phyloP scores from a whole-genome alignment of 2,329 filamentous ascomycete genomes.

The Ceratocystiopsis brevicomis region DNA sequence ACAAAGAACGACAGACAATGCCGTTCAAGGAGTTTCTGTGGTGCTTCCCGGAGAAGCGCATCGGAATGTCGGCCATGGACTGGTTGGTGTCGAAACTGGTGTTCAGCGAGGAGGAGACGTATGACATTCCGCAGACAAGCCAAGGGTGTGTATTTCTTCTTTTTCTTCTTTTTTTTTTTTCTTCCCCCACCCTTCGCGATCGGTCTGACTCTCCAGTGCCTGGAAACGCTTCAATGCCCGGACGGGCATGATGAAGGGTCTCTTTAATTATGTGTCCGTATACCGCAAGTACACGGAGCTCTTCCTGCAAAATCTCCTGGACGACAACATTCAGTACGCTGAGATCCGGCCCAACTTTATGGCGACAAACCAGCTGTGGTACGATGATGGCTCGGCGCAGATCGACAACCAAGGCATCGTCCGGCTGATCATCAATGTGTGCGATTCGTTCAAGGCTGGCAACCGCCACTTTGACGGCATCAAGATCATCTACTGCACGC shows the following conservation, averaged over 20 bases:
- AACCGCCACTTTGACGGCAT: conserved; percentile 37
- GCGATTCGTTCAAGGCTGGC: conserved; percentile 25
- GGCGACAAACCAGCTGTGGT: conserved; percentile 40
- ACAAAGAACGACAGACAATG: conserved; percentile 25
- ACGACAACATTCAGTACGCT: conserved; percentile 50
- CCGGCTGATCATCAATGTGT: conserved; percentile 36
- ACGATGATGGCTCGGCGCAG: conserved; percentile 30
- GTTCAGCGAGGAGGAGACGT: conserved; percentile 40
- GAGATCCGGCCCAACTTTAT: conserved; percentile 55
- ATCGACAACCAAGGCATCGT: conserved; percentile 41
- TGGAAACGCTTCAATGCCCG: conserved; percentile 48
- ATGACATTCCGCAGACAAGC: conserved; percentile 29
- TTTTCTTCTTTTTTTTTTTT: too few species aligned
- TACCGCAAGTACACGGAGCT: conserved; percentile 40
- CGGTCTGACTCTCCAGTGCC: conserved; percentile 17
- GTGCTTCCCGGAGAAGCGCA: conserved; percentile 16
- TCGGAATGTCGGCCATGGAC: conserved; percentile 16
- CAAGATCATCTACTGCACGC: conserved; percentile 55
- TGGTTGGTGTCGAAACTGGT: conserved; percentile 47
- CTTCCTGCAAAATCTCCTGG: conserved; percentile 41
- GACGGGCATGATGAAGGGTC: conserved; percentile 53
- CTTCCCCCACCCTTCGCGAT: too few species aligned
- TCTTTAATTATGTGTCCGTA: conserved; percentile 47
- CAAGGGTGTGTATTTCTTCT: conserved; percentile 7
- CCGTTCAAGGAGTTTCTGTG: conserved; percentile 21